Conservation (phyloP, 2,329 filamentous ascomycete genomes). For the Aureobasidium vineae region DNA sequence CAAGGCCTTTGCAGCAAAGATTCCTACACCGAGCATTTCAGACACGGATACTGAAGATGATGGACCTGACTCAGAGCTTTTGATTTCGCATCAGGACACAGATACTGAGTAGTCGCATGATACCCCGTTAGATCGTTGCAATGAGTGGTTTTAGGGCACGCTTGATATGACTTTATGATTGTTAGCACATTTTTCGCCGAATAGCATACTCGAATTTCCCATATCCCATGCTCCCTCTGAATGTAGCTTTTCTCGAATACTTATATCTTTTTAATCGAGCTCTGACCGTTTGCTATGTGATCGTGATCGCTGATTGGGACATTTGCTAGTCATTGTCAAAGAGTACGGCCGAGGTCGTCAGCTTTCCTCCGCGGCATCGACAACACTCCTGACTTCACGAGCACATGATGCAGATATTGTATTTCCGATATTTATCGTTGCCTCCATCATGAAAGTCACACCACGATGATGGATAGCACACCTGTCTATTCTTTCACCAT, state of each 20-base stretch:
- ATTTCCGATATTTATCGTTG: neutral
- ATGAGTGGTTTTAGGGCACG: neutral
- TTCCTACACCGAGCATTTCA: slow-evolving; percentile 23
- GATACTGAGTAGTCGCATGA: slow-evolving; percentile 30
- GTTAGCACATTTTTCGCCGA: neutral
- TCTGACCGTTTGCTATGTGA: neutral
- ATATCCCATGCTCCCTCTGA: neutral
- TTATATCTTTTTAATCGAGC: neutral
- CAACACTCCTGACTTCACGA: neutral
- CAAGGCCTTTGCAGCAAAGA: slow-evolving; percentile 37
- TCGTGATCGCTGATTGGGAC: neutral
- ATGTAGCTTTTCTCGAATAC: neutral
- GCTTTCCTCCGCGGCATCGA: neutral
- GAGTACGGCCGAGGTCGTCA: slow-evolving; percentile 1
- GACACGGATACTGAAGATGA: slow-evolving; percentile 45
- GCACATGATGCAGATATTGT: neutral
- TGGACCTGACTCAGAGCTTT: slow-evolving; percentile 49
- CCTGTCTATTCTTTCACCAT: slow-evolving; percentile 60
- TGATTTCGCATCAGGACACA: slow-evolving; percentile 49
- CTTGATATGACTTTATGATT: slow-evolving; percentile 8
- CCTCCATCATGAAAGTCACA: neutral
- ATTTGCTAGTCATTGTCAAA: neutral
- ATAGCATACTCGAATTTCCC: neutral
- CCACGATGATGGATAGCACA: neutral
- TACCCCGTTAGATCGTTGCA: slow-evolving; percentile 9